phyloP scores from a whole-genome alignment of 768 basidiomycete genomes.

The Pholiota microspora region DNA sequence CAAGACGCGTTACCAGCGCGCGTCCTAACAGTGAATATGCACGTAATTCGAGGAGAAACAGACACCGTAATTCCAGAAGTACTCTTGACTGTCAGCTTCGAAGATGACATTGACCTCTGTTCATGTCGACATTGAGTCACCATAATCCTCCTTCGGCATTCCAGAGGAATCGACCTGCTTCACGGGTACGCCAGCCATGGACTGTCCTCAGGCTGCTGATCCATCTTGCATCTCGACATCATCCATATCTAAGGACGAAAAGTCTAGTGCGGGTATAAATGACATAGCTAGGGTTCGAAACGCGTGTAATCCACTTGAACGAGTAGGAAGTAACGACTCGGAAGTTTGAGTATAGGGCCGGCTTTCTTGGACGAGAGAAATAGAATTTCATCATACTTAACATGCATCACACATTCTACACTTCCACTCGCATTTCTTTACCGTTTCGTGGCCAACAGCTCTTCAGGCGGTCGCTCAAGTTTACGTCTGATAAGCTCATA shows the following conservation, averaged over 20 bases:
- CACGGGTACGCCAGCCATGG: slow-evolving; percentile 37
- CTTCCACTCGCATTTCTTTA: too few species aligned
- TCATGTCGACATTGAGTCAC: slow-evolving; percentile 18
- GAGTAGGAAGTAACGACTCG: slow-evolving; percentile 12
- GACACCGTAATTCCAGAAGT: too few species aligned
- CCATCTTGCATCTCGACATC: slow-evolving; percentile 33
- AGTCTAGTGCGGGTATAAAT: slow-evolving; percentile 62
- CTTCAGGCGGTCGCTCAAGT: too few species aligned
- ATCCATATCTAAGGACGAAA: slow-evolving; percentile 59
- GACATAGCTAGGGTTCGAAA: slow-evolving; percentile 41
- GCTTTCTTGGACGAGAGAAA: too few species aligned
- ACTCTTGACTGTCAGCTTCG: background rate
- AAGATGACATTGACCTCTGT: slow-evolving; percentile 7
- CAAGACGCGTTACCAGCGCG: too few species aligned
- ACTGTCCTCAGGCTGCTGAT: slow-evolving; percentile 31
- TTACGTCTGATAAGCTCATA: too few species aligned
- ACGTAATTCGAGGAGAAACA: too few species aligned
- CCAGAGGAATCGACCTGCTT: slow-evolving; percentile 14
- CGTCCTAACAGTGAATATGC: too few species aligned
- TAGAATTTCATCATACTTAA: too few species aligned
- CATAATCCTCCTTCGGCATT: slow-evolving; percentile 16
- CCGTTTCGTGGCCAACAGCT: too few species aligned
- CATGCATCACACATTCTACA: too few species aligned
- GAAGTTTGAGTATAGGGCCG: slow-evolving; percentile 48
- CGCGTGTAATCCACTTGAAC: background rate